A percentile compares a stretch with the other conserved stretches of the same genome.
Evolutionary conservation across 75 land plant species (phyloP).

Genomic region (Picea glauca): DNA sequence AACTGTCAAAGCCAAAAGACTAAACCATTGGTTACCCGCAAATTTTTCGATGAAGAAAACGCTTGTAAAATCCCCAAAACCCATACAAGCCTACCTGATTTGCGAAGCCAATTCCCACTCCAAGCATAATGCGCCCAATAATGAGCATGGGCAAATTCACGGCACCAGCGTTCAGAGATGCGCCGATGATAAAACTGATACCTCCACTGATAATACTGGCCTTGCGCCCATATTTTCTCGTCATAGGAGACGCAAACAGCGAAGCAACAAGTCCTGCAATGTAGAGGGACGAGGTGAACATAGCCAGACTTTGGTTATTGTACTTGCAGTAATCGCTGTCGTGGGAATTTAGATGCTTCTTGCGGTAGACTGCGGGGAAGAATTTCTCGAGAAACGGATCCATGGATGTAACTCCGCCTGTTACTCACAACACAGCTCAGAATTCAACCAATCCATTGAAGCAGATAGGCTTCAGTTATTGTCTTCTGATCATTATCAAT

Average conservation of each 20-base stretch:
- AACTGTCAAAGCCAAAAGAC: slow-evolving; percentile 68
- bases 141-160: slow-evolving; percentile 68
- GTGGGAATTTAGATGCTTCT: slow-evolving; percentile 33
- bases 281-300: slow-evolving; percentile 86
- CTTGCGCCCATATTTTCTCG: slow-evolving; percentile 55
- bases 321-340: slow-evolving; percentile 86
- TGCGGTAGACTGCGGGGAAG: slow-evolving; percentile 62
- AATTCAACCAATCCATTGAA: too few species aligned
- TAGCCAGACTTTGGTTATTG: slow-evolving; percentile 73
- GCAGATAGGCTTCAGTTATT: too few species aligned
- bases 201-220: slow-evolving; percentile 64
- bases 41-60: slow-evolving; percentile 24
- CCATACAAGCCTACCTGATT: slow-evolving; percentile 51
- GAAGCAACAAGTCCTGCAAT: slow-evolving; percentile 76
- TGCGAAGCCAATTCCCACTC: slow-evolving; percentile 86
- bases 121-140: slow-evolving; percentile 80
- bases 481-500: too few species aligned
- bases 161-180: slow-evolving; percentile 64
- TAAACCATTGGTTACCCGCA: slow-evolving; percentile 70
- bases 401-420: slow-evolving; percentile 95
- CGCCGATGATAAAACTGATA: slow-evolving; percentile 63
- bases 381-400: slow-evolving; percentile 75
- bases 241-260: slow-evolving; percentile 61
- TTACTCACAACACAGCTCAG: background rate
- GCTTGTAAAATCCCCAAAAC: too few species aligned